Evolutionary conservation across 2,329 filamentous ascomycete species (phyloP).

Genomic region (Diaporthe longicolla): DNA sequence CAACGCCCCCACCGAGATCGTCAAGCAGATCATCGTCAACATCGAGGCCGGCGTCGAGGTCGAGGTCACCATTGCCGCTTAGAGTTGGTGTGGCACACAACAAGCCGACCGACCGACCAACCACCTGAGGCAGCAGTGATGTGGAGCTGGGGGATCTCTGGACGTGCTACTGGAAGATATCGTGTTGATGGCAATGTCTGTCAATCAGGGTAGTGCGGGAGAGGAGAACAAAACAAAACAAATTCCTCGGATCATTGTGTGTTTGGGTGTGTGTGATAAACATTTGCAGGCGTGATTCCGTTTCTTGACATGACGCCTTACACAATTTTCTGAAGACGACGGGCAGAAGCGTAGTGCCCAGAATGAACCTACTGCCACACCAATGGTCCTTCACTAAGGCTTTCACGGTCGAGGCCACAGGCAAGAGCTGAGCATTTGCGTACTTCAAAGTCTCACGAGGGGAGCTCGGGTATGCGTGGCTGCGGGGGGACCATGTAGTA

Average conservation of each 20-base stretch:
- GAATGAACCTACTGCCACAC: too few species aligned
- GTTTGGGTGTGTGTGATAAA: neutral
- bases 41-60: constrained; percentile 95
- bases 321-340: neutral
- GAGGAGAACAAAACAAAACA: neutral
- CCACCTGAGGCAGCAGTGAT: too few species aligned
- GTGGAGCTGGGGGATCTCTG: constrained; percentile 5
- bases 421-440: neutral
- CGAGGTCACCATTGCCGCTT: constrained; percentile 92
- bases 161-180: constrained; percentile 13
- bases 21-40: constrained; percentile 98
- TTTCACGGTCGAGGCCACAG: neutral
- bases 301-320: too few species aligned
- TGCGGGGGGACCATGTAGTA: neutral
- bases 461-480: neutral
- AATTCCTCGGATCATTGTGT: neutral
- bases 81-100: constrained; percentile 54
- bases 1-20: constrained; percentile 96
- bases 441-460: neutral
- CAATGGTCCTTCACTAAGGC: neutral
- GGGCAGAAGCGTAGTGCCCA: neutral
- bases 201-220: constrained; percentile 40
- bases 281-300: neutral
- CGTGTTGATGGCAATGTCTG: constrained; percentile 32
- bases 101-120: neutral